phyloP scores from a whole-genome alignment of 2,329 filamentous ascomycete species.

The Hirsutella rhossiliensis region DNA sequence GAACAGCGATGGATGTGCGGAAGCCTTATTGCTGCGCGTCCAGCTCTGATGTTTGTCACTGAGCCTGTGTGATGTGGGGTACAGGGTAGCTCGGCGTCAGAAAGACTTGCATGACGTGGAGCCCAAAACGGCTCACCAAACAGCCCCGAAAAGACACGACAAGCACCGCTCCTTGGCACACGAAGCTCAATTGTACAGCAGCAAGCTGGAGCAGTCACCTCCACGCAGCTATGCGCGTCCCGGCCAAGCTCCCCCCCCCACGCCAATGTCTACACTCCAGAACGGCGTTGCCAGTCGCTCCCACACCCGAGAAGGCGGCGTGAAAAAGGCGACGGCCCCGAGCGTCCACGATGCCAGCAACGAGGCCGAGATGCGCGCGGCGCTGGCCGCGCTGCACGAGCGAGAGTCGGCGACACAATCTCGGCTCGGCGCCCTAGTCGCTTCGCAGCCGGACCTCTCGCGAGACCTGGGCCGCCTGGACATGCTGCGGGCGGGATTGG shows the following conservation, averaged over 20 bases:
- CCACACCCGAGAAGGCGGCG: constrained; percentile 17
- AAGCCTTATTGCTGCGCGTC: neutral
- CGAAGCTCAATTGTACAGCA: too few species aligned
- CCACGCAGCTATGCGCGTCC: constrained; percentile 29
- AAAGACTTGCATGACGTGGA: too few species aligned
- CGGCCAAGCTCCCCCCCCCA: constrained; percentile 19
- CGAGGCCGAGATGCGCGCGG: constrained; percentile 66
- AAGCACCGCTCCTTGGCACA: neutral
- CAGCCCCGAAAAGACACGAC: neutral
- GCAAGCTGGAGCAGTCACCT: neutral
- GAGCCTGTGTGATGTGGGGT: neutral
- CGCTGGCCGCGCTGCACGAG: constrained; percentile 61
- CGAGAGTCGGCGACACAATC: constrained; percentile 65
- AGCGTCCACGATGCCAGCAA: constrained; percentile 58
- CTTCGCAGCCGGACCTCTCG: constrained; percentile 75
- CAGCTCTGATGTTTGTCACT: neutral
- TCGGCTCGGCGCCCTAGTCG: constrained; percentile 64
- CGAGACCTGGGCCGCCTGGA: constrained; percentile 82
- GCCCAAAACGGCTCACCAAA: too few species aligned
- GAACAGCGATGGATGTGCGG: neutral
- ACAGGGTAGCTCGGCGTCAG: too few species aligned
- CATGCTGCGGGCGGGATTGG: constrained; percentile 75
- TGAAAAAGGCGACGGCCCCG: constrained; percentile 11
- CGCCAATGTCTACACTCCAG: constrained; percentile 34
- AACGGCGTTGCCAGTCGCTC: constrained; percentile 29